Conservation (phyloP, 1,139 yeast genomes). For the Taphrina sp. region DNA sequence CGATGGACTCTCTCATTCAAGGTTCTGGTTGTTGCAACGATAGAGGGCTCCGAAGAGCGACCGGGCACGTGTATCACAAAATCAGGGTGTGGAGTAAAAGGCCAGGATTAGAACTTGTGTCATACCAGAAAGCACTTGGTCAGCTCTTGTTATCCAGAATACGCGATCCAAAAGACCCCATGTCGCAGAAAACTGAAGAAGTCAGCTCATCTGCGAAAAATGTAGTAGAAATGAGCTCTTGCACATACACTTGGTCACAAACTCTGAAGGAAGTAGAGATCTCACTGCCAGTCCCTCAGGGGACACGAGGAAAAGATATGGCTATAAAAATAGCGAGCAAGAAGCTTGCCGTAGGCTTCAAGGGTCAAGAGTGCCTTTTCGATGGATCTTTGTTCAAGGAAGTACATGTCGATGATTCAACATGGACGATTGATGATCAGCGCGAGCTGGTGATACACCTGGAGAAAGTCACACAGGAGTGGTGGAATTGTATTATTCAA, state of each 20-base stretch:
- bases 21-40: not conserved
- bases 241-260: constrained; percentile 46
- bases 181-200: too few relatives aligned
- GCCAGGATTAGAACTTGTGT: too few relatives aligned
- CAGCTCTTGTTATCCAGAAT: too few relatives aligned
- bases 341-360: constrained; percentile 41
- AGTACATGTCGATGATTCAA: constrained; percentile 44
- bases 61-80: too few relatives aligned
- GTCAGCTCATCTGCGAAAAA: constrained; percentile 1
- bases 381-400: constrained; percentile 46
- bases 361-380: constrained; percentile 37
- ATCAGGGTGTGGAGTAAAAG: too few relatives aligned
- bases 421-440: constrained; percentile 50
- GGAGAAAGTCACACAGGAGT: constrained; percentile 47
- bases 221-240: constrained; percentile 38
- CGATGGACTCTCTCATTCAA: too few relatives aligned
- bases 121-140: too few relatives aligned
- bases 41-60: not conserved
- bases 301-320: constrained; percentile 46
- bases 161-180: too few relatives aligned
- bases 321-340: constrained; percentile 41
- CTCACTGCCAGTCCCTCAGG: constrained; percentile 42
- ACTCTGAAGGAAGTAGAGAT: constrained; percentile 49
- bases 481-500: constrained; percentile 53
- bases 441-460: constrained; percentile 46